Base-by-base conservation (phyloP, 1,284 basidiomycete species). In the Trametes pubescens region DNA sequence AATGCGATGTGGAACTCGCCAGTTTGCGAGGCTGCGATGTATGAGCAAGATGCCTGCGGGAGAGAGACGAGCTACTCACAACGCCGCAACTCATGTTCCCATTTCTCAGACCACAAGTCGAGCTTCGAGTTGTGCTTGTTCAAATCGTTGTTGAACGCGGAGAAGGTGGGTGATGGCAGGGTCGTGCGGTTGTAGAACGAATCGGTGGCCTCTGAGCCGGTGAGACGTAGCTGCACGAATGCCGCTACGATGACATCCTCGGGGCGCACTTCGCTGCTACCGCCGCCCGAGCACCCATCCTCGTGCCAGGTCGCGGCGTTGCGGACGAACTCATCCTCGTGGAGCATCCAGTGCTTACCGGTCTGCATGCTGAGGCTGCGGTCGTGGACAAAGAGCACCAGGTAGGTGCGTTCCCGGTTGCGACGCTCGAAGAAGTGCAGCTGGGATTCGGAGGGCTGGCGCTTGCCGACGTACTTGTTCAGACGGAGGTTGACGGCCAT, bases 401-500 rank as follows among this genome's bases (percentile, higher is more conserved):
- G 85, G 73, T 92, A 94, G 1, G 92, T 93, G 60, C 92, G 84
- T 75, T 94, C 92, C 62, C 89, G 83, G 71, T 94, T 93, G 37
- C 92, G 87, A 34, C 92, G 87, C 73, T 94, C 91, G 38, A 87
- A 80, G 62, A 82, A 75, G 71, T 91, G 87, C 32, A 86, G 78
- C 35, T 86, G 84, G 3, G 83, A 83, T 76, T 94, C 92, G 65
- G 84, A 79, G 8, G 76, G 66, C 16, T 86, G 82, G 10, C 85
- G 84, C 44, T 81, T 77, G 16, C 83, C 73, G 53, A 86, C 74
- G 73, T 86, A 91, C 51, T 86, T 85, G 75, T 94, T 94, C 29
- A 94, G 80, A 38, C 87, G 86, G 46, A 94, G 82, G 72, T 93
- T 91, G 35, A 94, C 86, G 21, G 92, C 90, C 91, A 94, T 93